These are phyloP conservation scores for Russula earlei DNA, from an alignment of 768 basidiomycete species.

Conservation along the genomic window DNA sequence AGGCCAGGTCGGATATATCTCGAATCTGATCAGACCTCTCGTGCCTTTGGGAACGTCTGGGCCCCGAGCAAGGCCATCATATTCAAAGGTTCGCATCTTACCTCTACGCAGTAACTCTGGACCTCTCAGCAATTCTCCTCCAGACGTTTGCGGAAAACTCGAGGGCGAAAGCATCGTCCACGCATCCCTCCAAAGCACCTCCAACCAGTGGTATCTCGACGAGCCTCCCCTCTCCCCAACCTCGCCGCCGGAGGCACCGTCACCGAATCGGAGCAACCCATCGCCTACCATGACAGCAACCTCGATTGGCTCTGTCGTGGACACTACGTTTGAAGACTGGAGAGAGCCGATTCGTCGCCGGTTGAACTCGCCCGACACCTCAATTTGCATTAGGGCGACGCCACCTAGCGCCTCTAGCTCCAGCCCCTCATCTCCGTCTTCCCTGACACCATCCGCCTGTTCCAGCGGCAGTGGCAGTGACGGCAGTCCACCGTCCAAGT, in stretches of 20 bases:
- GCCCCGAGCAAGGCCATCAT: neutral
- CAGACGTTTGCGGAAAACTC: neutral
- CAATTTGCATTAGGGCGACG: neutral
- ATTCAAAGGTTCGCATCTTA: neutral
- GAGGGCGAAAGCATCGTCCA: conserved; percentile 1
- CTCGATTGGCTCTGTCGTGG: neutral
- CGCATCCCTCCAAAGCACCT: neutral
- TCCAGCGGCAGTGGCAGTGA: neutral
- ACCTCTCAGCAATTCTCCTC: neutral
- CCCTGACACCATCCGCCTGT: neutral
- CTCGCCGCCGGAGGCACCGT: neutral
- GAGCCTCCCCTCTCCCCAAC: neutral
- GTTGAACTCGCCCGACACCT: neutral
- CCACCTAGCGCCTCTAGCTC: neutral
- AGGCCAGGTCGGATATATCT: neutral
- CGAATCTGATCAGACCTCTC: neutral
- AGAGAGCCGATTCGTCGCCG: neutral
- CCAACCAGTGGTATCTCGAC: neutral
- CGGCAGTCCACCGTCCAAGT: neutral
- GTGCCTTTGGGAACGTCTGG: conserved; percentile 11
- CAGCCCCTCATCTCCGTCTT: neutral
- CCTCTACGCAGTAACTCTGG: neutral
- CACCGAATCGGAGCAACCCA: neutral
- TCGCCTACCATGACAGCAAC: neutral
- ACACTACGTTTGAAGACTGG: too few relatives aligned